Evolutionary conservation across 768 basidiomycete genomes (phyloP), one percentile per base, ranked within the genome.

Genomic region (Boletus rex-veris): DNA sequence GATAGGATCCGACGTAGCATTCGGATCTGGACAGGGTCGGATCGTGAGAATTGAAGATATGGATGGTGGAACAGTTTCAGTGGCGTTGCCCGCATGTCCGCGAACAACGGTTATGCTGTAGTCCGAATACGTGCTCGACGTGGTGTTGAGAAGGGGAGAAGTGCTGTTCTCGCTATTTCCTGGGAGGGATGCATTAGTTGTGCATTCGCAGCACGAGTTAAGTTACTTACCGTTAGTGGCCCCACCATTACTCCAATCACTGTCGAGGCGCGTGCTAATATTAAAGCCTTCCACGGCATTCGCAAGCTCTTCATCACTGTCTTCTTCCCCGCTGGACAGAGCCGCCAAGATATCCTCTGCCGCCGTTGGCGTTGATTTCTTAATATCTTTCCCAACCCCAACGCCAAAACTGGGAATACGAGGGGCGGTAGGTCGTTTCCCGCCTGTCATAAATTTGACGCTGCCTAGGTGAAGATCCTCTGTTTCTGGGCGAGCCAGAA

Each of bases 331-430:
- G 43, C 74, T 73, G n/a, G 70, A 66, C 30, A 68, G 65, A 44
- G 59, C 66, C 14, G 68, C 63, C 40, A 70, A 56, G 38, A 66
- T 63, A 7, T 76, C 74, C 33, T 75, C 73, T 7, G 71, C 67
- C 21, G 66, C 66, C 24, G 67, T 71, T 35, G 67, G 68, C 5
- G 63, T 54, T 14, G 61, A 60, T 16, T 64, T 53, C 43, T 80
- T 72, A 46, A 88, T 82, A 41, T 82, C 78, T 63, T 81, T 81
- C 4, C 80, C 85, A 15, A 88, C 73, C 18, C 84, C 88, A 72
- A 83, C 73, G 0, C 89, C 89, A 65, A 94, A 94, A 71, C 90
- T 93, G 1, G 91, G 91, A 55, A 94, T 94, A 15, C 92, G 77
- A n/a, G 85, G 88, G 1, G 75, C 82, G 0, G 40, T 71, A 8